Percentiles rank a stretch among this genome's conserved stretches.
Conservation (phyloP, 2,329 filamentous ascomycete genomes). For the Aspergillus japonicus region DNA sequence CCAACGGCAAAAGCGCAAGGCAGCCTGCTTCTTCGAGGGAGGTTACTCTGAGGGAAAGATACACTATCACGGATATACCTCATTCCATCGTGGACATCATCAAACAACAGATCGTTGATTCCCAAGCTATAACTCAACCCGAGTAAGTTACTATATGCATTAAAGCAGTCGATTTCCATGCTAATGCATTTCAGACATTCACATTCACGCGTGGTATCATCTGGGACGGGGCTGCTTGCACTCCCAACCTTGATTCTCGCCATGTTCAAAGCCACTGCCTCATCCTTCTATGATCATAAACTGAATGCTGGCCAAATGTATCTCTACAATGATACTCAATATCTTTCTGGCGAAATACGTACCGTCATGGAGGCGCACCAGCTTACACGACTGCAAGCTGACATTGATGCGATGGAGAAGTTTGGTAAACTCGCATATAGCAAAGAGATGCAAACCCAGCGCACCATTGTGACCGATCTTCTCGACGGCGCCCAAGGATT, state of each 20-base stretch:
- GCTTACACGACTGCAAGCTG: conserved; percentile 51
- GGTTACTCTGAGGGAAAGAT: conserved; percentile 78
- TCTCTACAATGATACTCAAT: conserved; percentile 63
- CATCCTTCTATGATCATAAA: conserved; percentile 46
- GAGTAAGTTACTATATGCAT: conserved; percentile 30
- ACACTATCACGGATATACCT: conserved; percentile 84
- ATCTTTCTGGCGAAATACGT: conserved; percentile 56
- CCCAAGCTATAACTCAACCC: conserved; percentile 37
- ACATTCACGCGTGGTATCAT: conserved; percentile 40
- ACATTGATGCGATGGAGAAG: conserved; percentile 56
- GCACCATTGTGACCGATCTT: conserved; percentile 61
- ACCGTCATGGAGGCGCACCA: conserved; percentile 48
- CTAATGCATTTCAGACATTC: conserved; percentile 31
- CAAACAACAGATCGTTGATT: conserved; percentile 42
- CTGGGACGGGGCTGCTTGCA: conserved; percentile 44
- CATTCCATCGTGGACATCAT: conserved; percentile 62
- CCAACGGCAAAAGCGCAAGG: conserved; percentile 20
- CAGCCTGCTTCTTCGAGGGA: conserved; percentile 50
- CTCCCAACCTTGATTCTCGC: conserved; percentile 49
- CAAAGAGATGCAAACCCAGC: conserved; percentile 64
- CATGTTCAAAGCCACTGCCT: conserved; percentile 52
- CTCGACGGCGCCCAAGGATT: conserved; percentile 65
- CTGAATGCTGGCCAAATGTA: conserved; percentile 58
- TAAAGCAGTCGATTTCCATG: neutral
- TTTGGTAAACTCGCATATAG: conserved; percentile 63